Conservation (phyloP, 1,284 basidiomycete species). For the Cryptococcus jaspeensis region DNA sequence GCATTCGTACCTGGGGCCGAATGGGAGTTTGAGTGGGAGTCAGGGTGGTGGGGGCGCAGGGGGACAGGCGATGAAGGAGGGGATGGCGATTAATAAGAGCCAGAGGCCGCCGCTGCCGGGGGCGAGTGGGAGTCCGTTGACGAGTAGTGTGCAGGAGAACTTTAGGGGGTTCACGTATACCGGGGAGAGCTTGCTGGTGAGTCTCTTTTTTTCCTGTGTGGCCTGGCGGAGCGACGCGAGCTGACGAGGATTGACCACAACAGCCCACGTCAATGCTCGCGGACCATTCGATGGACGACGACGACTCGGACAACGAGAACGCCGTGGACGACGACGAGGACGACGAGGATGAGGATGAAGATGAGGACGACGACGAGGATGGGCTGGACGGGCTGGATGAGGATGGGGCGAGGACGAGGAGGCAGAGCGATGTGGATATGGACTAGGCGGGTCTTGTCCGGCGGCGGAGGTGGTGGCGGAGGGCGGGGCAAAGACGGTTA, state of each 20-base stretch:
- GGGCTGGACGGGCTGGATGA: slow-evolving; percentile 33
- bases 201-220: slow-evolving; percentile 19
- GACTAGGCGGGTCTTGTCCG: slow-evolving; percentile 24
- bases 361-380: slow-evolving; percentile 47
- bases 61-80: slow-evolving; percentile 25
- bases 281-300: slow-evolving; percentile 47
- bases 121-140: slow-evolving; percentile 66
- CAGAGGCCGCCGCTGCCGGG: slow-evolving; percentile 49
- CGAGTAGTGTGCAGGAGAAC: slow-evolving; percentile 88
- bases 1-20: slow-evolving; percentile 50
- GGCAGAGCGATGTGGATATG: slow-evolving; percentile 51
- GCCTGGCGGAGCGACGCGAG: no score
- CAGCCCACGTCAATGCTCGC: slow-evolving; percentile 53
- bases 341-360: slow-evolving; percentile 35
- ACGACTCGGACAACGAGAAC: slow-evolving; percentile 54
- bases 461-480: not conserved
- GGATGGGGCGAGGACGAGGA: slow-evolving; percentile 27
- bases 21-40: slow-evolving; percentile 36
- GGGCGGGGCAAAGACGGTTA: not conserved
- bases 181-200: slow-evolving; percentile 67
- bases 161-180: slow-evolving; percentile 89
- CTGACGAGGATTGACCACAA: not conserved
- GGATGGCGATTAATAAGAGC: slow-evolving; percentile 46
- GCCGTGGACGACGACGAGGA: slow-evolving; percentile 46
- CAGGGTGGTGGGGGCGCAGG: slow-evolving; percentile 16